Evolutionary conservation across 108 stramenopile species (phyloP), one percentile per base, ranked within the genome.

Genomic region (Fragilaria radians): DNA sequence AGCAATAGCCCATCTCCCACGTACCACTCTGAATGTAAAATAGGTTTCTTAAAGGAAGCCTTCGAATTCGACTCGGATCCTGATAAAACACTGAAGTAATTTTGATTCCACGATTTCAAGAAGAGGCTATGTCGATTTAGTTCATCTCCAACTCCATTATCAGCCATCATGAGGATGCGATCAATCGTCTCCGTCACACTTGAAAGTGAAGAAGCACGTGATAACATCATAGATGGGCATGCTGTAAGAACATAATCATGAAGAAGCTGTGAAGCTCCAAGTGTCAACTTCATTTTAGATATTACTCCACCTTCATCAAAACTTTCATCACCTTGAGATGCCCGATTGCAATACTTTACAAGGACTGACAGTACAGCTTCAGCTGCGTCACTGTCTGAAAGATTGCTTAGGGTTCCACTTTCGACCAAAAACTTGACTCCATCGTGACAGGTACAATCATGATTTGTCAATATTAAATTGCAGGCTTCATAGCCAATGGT

Each of bases 1-100:
- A 93, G 65, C 28, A 93, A 62, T 19, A 93, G 83, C 29, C 91
- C 91, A 68, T 93, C 91, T 27, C 87, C 91, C 48, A 88, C 68
- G 45, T 93, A 89, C 91, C 91, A 93, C 0, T 76, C 50, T 21
- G 78, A 61, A 50, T 93, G 83, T 50, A 92, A 57, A 11, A 46
- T 28, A 7, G 81, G 76, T 23, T 67, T 28, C 23, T 54, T 42
- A 42, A 11, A 14, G 11, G 36, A 7, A 7, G 14, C 14, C 14
- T 42, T 42, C 48, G 5, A 54, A 55, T 24, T 33, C 19, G 14
- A 11, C 29, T 45, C 54, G 5, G 42, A 3, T 53, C 11, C 14
- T 42, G 36, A 14, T 14, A 42, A 42, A 7, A 14, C 36, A 42
- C 11, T 14, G 36, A 7, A 42, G n/a, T n/a, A n/a, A n/a, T n/a